phyloP scores from a whole-genome alignment of 2,329 filamentous ascomycete genomes.

The Fusarium longipes region DNA sequence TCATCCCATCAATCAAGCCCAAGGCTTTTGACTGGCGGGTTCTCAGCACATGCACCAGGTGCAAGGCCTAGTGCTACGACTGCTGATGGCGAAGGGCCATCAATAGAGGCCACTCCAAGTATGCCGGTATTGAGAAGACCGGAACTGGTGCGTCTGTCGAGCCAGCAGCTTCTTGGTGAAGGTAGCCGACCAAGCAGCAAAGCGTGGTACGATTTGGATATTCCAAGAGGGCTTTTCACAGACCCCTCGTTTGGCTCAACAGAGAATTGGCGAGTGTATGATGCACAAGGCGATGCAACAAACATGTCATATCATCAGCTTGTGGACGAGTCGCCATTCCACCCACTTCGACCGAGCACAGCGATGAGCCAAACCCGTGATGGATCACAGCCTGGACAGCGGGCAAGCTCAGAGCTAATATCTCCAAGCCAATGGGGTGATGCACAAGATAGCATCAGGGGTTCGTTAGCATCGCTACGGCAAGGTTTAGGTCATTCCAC shows the following conservation, averaged over 20 bases:
- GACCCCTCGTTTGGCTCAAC: constrained; percentile 51
- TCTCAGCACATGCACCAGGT: constrained; percentile 16
- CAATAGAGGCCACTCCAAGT: constrained; percentile 41
- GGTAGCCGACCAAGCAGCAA: constrained; percentile 19
- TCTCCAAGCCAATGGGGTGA: constrained; percentile 46
- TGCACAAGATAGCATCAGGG: constrained; percentile 35
- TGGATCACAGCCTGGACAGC: constrained; percentile 38
- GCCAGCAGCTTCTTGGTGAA: constrained; percentile 36
- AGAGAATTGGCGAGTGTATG: constrained; percentile 54
- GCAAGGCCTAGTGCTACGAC: background rate
- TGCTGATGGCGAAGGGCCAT: background rate
- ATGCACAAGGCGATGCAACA: constrained; percentile 41
- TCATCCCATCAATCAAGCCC: constrained; percentile 45
- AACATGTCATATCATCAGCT: constrained; percentile 51
- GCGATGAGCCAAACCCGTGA: constrained; percentile 35
- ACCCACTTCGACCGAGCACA: constrained; percentile 51
- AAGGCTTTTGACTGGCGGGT: constrained; percentile 34
- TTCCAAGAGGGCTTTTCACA: constrained; percentile 41
- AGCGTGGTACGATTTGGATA: constrained; percentile 44
- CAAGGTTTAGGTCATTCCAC: constrained; percentile 23
- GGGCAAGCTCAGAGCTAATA: constrained; percentile 37
- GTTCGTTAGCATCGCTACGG: constrained; percentile 34
- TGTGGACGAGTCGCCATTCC: constrained; percentile 52
- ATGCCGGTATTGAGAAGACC: constrained; percentile 43
- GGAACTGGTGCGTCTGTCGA: constrained; percentile 40